Percentiles rank a stretch among this genome's conserved stretches.
phyloP scores from a whole-genome alignment of 1,284 basidiomycete genomes.

The Apiotrichum brassicae region DNA sequence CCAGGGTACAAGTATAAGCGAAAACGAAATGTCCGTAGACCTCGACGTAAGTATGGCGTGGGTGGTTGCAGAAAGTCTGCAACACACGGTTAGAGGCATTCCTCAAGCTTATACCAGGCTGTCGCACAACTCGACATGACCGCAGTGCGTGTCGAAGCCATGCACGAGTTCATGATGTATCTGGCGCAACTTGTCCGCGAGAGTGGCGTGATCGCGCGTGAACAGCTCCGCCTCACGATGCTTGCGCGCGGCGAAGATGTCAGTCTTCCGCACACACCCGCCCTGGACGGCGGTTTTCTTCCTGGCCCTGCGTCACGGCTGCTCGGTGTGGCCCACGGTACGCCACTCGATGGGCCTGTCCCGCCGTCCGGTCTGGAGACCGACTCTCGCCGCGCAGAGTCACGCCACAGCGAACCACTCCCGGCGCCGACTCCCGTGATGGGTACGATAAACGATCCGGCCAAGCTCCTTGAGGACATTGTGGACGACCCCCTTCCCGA shows the following conservation, averaged over 20 bases:
- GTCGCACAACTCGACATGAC: not conserved
- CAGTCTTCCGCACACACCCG: not conserved
- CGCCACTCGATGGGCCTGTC: not conserved
- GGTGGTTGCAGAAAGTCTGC: too few species aligned
- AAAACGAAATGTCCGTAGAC: not conserved
- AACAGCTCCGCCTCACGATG: not conserved
- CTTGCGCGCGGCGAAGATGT: not conserved
- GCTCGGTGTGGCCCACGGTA: not conserved
- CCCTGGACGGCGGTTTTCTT: not conserved
- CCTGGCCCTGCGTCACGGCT: not conserved
- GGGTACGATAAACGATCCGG: not conserved
- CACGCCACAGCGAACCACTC: not conserved
- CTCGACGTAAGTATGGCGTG: not conserved
- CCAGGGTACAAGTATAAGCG: not conserved
- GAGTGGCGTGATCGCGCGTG: not conserved
- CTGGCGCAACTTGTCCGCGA: not conserved
- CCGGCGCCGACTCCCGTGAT: not conserved
- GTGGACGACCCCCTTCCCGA: too few species aligned
- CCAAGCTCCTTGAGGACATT: not conserved
- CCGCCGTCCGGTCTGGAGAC: not conserved
- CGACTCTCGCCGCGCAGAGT: not conserved
- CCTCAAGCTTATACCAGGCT: not conserved
- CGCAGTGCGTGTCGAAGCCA: not conserved
- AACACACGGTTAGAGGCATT: too few species aligned
- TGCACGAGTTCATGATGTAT: conserved; percentile 3